phyloP scores from a whole-genome alignment of 345 rosid species.

The Linum lewisii region DNA sequence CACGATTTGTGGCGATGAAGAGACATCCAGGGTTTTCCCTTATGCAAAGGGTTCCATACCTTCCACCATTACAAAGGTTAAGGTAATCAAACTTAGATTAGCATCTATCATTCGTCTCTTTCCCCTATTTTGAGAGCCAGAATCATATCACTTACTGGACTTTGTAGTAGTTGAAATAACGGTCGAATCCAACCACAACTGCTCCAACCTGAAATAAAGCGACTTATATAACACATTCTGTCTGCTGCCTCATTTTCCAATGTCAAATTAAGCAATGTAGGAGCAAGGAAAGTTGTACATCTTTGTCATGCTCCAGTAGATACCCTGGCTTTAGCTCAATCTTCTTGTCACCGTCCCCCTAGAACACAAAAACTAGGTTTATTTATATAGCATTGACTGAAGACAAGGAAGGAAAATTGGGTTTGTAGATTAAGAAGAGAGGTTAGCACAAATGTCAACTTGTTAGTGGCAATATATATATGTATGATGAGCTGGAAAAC shows the following conservation, averaged over 20 bases:
- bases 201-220: constrained; percentile 19
- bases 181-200: constrained; percentile 30
- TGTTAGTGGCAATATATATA: neutral
- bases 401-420: no score
- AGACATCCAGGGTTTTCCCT: constrained; percentile 31
- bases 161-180: constrained; percentile 27
- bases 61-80: neutral
- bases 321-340: constrained; percentile 28
- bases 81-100: constrained; percentile 1
- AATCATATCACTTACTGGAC: constrained; percentile 23
- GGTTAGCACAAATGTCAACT: no score
- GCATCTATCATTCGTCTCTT: no score
- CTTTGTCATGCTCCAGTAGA: constrained; percentile 25
- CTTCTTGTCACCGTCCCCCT: constrained; percentile 24
- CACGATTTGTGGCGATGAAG: constrained; percentile 28
- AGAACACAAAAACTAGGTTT: neutral
- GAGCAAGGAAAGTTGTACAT: constrained; percentile 9
- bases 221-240: neutral
- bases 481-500: neutral
- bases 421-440: no score
- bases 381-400: no score
- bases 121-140: no score
- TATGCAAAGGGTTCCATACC: constrained; percentile 27
- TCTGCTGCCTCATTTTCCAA: neutral
- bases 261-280: neutral